Conservation (phyloP, 2,329 filamentous ascomycete genomes). For the Rhexocercosporidium sp. region DNA sequence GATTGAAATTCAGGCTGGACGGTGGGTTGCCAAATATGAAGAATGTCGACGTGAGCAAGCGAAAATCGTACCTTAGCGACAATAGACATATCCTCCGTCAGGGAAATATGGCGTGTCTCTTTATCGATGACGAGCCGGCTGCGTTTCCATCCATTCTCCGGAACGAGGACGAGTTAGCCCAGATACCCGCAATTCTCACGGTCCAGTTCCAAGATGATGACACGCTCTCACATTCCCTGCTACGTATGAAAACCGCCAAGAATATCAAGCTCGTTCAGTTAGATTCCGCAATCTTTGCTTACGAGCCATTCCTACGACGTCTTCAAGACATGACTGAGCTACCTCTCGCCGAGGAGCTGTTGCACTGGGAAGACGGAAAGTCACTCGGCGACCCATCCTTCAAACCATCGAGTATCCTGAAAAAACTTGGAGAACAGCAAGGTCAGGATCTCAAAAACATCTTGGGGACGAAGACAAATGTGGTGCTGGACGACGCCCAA, state of each 20-base stretch:
- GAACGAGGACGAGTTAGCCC: constrained; percentile 51
- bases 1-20: constrained; percentile 48
- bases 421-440: constrained; percentile 30
- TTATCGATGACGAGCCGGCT: constrained; percentile 55
- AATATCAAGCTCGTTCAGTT: constrained; percentile 60
- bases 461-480: constrained; percentile 39
- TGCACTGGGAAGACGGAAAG: constrained; percentile 44
- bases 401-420: constrained; percentile 34
- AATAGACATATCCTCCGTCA: constrained; percentile 61
- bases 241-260: constrained; percentile 45
- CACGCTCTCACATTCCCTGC: constrained; percentile 53
- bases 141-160: constrained; percentile 66
- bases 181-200: constrained; percentile 51
- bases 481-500: constrained; percentile 59
- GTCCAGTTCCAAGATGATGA: constrained; percentile 56
- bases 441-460: constrained; percentile 42
- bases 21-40: constrained; percentile 52
- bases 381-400: constrained; percentile 23
- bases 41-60: constrained; percentile 37
- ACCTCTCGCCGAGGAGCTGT: constrained; percentile 59
- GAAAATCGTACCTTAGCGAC: constrained; percentile 53
- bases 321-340: constrained; percentile 61
- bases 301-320: constrained; percentile 67
- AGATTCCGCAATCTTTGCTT: constrained; percentile 70
- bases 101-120: constrained; percentile 64